Conservation (phyloP, 805 yeast genomes). For the Myxozyma vanderwaltii region DNA sequence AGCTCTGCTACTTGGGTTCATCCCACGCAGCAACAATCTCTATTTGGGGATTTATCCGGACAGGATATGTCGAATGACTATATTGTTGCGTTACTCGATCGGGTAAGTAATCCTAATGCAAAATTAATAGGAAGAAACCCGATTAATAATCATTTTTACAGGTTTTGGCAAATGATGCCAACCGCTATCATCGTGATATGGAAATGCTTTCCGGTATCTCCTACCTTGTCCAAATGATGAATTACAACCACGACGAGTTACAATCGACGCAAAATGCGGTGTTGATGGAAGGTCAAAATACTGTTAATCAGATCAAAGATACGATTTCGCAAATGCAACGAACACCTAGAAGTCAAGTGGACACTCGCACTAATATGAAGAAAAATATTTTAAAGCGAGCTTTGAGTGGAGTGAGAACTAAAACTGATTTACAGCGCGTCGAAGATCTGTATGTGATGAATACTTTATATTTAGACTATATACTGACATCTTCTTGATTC, state of each 20-base stretch:
- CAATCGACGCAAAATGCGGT: not conserved
- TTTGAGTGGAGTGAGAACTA: constrained; percentile 14
- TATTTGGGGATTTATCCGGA: not conserved
- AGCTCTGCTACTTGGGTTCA: too few relatives aligned
- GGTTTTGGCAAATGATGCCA: constrained; percentile 16
- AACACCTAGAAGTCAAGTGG: not conserved
- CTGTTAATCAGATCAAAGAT: not conserved
- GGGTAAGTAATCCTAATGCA: not conserved
- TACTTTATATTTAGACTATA: too few relatives aligned
- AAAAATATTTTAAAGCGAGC: constrained; percentile 19
- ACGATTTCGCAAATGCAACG: not conserved
- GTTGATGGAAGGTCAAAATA: not conserved
- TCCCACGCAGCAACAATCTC: too few relatives aligned
- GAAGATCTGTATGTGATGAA: constrained; percentile 20
- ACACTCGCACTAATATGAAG: not conserved
- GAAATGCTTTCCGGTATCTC: constrained; percentile 26
- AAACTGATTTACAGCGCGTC: constrained; percentile 16
- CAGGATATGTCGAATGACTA: not conserved
- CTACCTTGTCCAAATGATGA: constrained; percentile 6
- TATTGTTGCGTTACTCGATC: not conserved
- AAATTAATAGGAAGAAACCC: not conserved
- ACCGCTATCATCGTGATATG: constrained; percentile 9
- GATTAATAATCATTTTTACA: not conserved
- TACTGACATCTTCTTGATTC: not conserved
- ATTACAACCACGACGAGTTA: not conserved